Evolutionary conservation across 495 filamentous ascomycete genomes (phyloP).

Genomic region (Aspergillus sclerotioniger): DNA sequence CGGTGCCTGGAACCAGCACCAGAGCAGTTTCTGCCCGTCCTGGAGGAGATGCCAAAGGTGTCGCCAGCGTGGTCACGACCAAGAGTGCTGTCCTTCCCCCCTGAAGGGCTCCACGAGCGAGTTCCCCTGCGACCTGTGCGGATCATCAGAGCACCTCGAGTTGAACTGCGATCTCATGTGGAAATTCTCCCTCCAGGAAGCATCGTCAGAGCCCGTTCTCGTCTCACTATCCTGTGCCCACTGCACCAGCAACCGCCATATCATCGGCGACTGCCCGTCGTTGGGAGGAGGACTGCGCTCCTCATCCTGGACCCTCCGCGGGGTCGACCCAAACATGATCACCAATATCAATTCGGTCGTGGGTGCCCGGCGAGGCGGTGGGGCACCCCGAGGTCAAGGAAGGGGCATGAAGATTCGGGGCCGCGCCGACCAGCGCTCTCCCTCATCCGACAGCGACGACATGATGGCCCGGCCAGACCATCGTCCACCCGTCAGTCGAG

Average conservation of each 20-base stretch:
- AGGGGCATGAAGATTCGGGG: slow-evolving; percentile 29
- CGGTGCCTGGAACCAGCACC: slow-evolving; percentile 38
- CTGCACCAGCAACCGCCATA: slow-evolving; percentile 44
- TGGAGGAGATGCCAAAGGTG: slow-evolving; percentile 46
- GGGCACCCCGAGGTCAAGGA: slow-evolving; percentile 6
- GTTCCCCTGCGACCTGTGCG: slow-evolving; percentile 47
- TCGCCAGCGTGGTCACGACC: slow-evolving; percentile 45
- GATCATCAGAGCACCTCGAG: slow-evolving; percentile 39
- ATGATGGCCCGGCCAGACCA: slow-evolving; percentile 25
- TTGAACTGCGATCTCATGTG: slow-evolving; percentile 43
- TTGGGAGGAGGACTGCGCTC: slow-evolving; percentile 20
- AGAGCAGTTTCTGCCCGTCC: slow-evolving; percentile 37
- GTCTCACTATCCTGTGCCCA: slow-evolving; percentile 50
- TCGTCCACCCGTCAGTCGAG: slow-evolving; percentile 21
- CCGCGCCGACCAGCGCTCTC: slow-evolving; percentile 22
- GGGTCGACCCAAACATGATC: slow-evolving; percentile 33
- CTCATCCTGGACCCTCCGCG: slow-evolving; percentile 37
- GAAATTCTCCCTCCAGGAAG: slow-evolving; percentile 31
- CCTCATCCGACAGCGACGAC: slow-evolving; percentile 30
- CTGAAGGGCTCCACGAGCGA: slow-evolving; percentile 39
- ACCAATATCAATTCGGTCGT: slow-evolving; percentile 36
- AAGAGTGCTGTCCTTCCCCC: slow-evolving; percentile 34
- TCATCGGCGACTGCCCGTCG: slow-evolving; percentile 48
- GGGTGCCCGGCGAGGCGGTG: slow-evolving; percentile 8
- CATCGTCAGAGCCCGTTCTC: slow-evolving; percentile 23